phyloP scores from a whole-genome alignment of 2,329 filamentous ascomycete genomes.

The Fusarium sp. region DNA sequence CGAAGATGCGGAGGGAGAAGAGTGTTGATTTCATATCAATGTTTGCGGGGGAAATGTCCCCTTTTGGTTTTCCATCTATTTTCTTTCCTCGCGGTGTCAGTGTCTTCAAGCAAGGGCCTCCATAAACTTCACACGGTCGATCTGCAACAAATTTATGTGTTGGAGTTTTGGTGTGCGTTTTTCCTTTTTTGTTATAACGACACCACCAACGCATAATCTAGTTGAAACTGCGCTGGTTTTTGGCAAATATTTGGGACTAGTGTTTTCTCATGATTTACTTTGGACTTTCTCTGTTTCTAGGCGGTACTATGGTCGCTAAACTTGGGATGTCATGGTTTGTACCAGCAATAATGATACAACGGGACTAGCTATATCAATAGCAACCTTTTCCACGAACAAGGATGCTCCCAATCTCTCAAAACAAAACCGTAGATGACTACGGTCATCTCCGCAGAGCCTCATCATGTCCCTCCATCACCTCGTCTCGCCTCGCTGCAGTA shows the following conservation, averaged over 20 bases:
- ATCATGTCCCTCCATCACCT: background rate
- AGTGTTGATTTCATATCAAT: slow-evolving; percentile 17
- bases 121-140: background rate
- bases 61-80: background rate
- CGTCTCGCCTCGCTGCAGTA: slow-evolving; percentile 1
- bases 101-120: background rate
- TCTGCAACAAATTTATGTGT: background rate
- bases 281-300: background rate
- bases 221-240: background rate
- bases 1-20: slow-evolving; percentile 48
- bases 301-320: background rate
- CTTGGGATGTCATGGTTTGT: background rate
- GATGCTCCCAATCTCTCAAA: background rate
- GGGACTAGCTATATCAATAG: background rate
- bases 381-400: background rate
- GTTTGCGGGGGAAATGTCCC: background rate
- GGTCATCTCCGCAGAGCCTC: slow-evolving; percentile 23
- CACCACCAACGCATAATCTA: slow-evolving; percentile 20
- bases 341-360: background rate
- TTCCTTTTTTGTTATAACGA: slow-evolving; percentile 1
- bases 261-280: background rate
- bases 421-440: background rate
- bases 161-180: slow-evolving; percentile 4
- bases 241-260: background rate
- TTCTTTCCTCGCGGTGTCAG: background rate